Evolutionary conservation across 768 basidiomycete species (phyloP).

Genomic region (Lentinula raphanica): DNA sequence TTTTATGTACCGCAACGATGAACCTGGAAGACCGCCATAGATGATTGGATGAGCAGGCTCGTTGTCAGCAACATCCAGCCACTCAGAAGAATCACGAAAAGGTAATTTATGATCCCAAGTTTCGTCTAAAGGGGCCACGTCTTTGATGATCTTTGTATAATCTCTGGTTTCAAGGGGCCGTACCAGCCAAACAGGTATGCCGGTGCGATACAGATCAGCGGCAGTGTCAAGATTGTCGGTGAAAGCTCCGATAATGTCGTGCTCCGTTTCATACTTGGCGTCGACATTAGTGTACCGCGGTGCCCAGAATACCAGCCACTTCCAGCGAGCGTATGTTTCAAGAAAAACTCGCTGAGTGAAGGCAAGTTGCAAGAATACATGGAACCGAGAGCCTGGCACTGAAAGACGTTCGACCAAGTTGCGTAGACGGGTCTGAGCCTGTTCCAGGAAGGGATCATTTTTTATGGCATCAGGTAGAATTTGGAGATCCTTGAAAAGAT

Average conservation of each 20-base stretch:
- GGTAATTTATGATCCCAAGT: background rate
- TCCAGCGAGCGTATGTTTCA: background rate
- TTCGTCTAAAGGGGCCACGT: background rate
- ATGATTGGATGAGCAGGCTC: background rate
- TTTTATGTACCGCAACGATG: background rate
- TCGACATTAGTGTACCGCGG: background rate
- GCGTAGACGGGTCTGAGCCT: background rate
- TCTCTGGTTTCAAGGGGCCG: background rate
- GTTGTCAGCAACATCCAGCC: background rate
- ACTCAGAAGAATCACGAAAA: background rate
- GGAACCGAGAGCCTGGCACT: background rate
- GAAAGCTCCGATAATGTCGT: background rate
- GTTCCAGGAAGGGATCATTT: background rate
- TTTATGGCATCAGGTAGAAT: background rate
- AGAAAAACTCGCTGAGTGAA: background rate
- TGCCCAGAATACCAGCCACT: background rate
- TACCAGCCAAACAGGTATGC: constrained; percentile 5
- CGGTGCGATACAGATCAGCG: background rate
- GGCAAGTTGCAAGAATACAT: background rate
- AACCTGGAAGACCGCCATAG: background rate
- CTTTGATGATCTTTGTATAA: background rate
- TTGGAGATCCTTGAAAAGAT: background rate
- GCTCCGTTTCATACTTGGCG: background rate
- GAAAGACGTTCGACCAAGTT: background rate
- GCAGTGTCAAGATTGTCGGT: constrained; percentile 6